These are phyloP conservation scores for Pharus latifolius DNA, from an alignment of 176 grass and related monocot species.

Conservation along the genomic window DNA sequence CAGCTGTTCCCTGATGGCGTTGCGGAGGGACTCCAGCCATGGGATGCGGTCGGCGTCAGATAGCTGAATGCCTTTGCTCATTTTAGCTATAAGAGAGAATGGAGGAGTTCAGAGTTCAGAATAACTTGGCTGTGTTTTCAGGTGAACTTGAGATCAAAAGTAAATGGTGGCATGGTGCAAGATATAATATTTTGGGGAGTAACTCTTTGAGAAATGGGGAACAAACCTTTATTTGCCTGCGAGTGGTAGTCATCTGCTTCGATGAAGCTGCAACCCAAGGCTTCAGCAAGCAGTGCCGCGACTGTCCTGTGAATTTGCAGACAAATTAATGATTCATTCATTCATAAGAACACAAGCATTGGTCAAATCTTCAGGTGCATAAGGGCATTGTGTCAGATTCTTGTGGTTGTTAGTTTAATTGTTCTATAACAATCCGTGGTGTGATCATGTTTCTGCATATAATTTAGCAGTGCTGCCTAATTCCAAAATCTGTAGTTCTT, in stretches of 20 bases:
- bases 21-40: conserved; percentile 50
- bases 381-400: too few species aligned
- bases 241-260: conserved; percentile 90
- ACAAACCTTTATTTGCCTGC: conserved; percentile 66
- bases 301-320: conserved; percentile 36
- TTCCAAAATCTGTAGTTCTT: too few species aligned
- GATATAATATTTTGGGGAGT: not conserved
- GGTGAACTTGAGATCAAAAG: not conserved
- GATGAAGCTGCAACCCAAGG: conserved; percentile 58
- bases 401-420: too few species aligned
- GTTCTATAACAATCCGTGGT: too few species aligned
- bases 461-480: too few species aligned
- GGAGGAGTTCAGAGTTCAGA: not conserved
- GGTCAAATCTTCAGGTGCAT: too few species aligned
- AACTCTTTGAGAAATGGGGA: not conserved
- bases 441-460: too few species aligned
- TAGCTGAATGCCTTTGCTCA: conserved; percentile 60
- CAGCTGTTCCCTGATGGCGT: conserved; percentile 29
- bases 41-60: conserved; percentile 44
- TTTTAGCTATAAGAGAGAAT: conserved; percentile 40
- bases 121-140: not conserved
- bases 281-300: conserved; percentile 50
- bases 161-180: not conserved
- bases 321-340: not conserved
- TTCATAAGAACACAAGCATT: not conserved